Conservation (phyloP, 179 eudicot genomes). For the Sideroxylon spinosum region DNA sequence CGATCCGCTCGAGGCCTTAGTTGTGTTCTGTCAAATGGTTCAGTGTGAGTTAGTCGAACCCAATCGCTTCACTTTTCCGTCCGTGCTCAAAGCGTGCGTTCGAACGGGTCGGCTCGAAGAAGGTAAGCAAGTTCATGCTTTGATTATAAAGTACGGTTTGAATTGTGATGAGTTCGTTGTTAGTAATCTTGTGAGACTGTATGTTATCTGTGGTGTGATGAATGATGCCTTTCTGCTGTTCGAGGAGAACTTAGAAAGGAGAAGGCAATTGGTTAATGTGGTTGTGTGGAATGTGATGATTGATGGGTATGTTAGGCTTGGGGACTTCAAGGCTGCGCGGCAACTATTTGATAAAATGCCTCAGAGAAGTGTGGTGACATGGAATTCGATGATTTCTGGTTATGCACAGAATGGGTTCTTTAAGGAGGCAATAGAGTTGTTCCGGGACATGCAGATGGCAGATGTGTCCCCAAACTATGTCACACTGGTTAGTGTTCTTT, state of each 20-base stretch:
- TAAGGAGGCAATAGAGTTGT: slow-evolving; percentile 40
- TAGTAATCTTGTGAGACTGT: slow-evolving; percentile 52
- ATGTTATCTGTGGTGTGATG: slow-evolving; percentile 43
- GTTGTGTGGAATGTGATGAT: slow-evolving; percentile 55
- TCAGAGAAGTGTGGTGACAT: slow-evolving; percentile 38
- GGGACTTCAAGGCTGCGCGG: slow-evolving; percentile 31
- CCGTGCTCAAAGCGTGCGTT: slow-evolving; percentile 49
- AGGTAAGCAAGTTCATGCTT: slow-evolving; percentile 46
- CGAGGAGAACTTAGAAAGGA: slow-evolving; percentile 14
- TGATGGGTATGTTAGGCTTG: slow-evolving; percentile 37
- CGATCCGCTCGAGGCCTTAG: slow-evolving; percentile 30
- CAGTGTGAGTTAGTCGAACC: slow-evolving; percentile 29
- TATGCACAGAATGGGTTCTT: slow-evolving; percentile 40
- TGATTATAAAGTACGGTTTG: slow-evolving; percentile 32
- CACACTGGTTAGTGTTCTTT: slow-evolving; percentile 44
- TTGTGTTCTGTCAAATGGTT: slow-evolving; percentile 28
- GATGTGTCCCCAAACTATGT: slow-evolving; percentile 37
- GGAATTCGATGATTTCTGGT: slow-evolving; percentile 53
- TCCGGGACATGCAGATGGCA: slow-evolving; percentile 42
- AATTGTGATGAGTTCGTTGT: slow-evolving; percentile 48
- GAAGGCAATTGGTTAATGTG: slow-evolving; percentile 29
- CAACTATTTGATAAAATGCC: slow-evolving; percentile 43
- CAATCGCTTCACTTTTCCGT: slow-evolving; percentile 45
- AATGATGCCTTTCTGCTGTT: slow-evolving; percentile 34
- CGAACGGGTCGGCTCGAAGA: slow-evolving; percentile 23